These are phyloP conservation scores for Solanum chmielewskii DNA, from an alignment of 257 asterid species.

Conservation along the genomic window DNA sequence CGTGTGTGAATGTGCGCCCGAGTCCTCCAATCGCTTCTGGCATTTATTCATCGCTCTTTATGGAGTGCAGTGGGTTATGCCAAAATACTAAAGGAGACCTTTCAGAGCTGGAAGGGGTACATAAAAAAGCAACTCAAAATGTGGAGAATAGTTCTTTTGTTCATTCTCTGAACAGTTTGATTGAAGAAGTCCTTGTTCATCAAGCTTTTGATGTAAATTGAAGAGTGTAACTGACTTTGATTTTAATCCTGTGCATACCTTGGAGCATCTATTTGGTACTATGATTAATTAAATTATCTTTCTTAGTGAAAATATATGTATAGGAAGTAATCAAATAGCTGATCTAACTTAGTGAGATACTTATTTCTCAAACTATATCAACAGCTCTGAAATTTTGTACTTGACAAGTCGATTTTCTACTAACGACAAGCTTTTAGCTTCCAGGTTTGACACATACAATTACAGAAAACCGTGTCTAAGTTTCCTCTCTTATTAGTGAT, in stretches of 20 bases:
- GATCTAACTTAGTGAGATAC: not conserved
- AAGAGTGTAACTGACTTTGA: not conserved
- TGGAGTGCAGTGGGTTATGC: not conserved
- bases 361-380: not conserved
- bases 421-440: not conserved
- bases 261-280: not conserved
- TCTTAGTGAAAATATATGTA: not conserved
- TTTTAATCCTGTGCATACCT: not conserved
- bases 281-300: not conserved
- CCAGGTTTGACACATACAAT: not conserved
- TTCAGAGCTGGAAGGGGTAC: not conserved
- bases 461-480: not conserved
- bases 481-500: not conserved
- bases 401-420: not conserved
- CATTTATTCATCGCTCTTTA: not conserved
- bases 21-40: not conserved
- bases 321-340: not conserved
- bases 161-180: not conserved
- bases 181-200: not conserved
- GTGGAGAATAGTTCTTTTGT: not conserved
- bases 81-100: not conserved
- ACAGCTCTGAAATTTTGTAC: not conserved
- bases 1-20: not conserved
- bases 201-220: not conserved
- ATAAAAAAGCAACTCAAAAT: not conserved